Percentiles rank a stretch among this genome's conserved stretches.
Conservation (phyloP, 257 asterid genomes). For the Catharanthus roseus region DNA sequence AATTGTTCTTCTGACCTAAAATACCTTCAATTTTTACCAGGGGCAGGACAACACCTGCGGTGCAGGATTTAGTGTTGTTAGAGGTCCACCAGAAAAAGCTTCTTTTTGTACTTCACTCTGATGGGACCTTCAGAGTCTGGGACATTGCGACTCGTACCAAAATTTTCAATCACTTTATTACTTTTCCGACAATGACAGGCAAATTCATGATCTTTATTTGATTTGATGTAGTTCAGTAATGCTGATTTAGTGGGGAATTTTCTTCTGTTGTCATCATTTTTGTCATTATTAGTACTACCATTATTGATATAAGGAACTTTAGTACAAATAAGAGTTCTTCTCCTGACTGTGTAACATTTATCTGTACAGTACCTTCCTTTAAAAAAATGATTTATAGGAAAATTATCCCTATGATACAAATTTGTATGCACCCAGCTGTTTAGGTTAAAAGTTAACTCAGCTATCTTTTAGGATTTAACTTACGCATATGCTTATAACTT, state of each 20-base stretch:
- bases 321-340: neutral
- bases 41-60: slow-evolving; percentile 57
- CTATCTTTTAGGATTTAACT: neutral
- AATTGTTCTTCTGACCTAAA: neutral
- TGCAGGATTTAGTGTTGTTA: slow-evolving; percentile 63
- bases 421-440: neutral
- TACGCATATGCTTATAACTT: neutral
- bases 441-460: neutral
- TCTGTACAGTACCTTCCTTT: neutral
- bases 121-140: slow-evolving; percentile 85
- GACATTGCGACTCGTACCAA: slow-evolving; percentile 48
- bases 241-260: neutral
- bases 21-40: slow-evolving; percentile 31
- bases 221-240: slow-evolving; percentile 4
- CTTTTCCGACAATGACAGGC: slow-evolving; percentile 47
- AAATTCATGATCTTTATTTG: slow-evolving; percentile 24
- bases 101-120: slow-evolving; percentile 84
- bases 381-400: no score
- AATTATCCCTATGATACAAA: neutral
- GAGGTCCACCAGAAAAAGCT: slow-evolving; percentile 52
- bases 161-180: slow-evolving; percentile 57
- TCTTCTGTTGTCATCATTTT: neutral
- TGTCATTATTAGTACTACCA: neutral
- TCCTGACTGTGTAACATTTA: neutral
- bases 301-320: neutral